Evolutionary conservation across 345 rosid genomes (phyloP), one percentile per base, ranked within the genome.

Genomic region (Pelargonium nanum): DNA sequence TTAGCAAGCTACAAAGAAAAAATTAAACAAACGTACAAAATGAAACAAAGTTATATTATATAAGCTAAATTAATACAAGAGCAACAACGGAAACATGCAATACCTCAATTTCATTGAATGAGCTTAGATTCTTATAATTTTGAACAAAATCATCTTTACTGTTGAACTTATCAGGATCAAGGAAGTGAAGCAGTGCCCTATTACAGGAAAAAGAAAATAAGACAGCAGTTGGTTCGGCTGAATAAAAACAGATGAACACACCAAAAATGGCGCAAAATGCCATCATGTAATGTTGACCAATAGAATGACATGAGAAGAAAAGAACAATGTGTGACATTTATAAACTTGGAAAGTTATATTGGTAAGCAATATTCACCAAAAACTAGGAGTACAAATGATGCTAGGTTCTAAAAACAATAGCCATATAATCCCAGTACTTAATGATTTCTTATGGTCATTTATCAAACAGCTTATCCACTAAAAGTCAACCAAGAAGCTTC

Each of bases 101-200:
- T 76, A 87, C 99, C 97, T 94, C 99, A 60, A 57, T 86, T 77
- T 88, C 97, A 67, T 94, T 90, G 71, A 94, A 94, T 30, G 88
- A 90, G 72, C 96, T 94, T 61, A 94, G 97, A 73, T 94, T 94
- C 85, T 88, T 90, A 82, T 94, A 94, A 65, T 90, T 94, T 72
- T 90, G 89, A 67, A 94, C 88, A 44, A 94, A 94, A 66, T 88
- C 95, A 74, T 90, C 99, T 79, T 90, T 94, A 60, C 77, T 90
- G 78, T 70, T 84, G 67, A 94, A 94, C 85, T 94, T 94, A 75
- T 83, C 79, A 67, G 79, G 76, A 73, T 94, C 99, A 68, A 94
- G 96, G 72, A 94, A 94, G 73, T 94, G 99, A 63, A 94, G 96
- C 71, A 94, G 72, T 70, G 99, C 97, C 99, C 99, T 94, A 70